These are phyloP conservation scores for Fusarium coicis DNA, from an alignment of 2,329 filamentous ascomycete genomes.

Conservation along the genomic window DNA sequence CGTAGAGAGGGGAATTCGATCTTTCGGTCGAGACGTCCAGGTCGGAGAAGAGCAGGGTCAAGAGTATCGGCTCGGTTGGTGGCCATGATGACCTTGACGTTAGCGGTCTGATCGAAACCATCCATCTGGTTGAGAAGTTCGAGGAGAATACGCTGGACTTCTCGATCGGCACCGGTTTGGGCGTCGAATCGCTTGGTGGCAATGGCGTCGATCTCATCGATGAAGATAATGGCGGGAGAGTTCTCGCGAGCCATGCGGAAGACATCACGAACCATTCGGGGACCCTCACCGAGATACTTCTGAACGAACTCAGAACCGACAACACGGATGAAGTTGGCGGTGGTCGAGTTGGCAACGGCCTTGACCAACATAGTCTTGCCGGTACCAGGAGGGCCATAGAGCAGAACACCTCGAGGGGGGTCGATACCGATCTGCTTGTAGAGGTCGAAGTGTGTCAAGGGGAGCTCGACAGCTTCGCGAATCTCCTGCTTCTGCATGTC, in stretches of 20 bases:
- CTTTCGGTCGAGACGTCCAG: conserved; percentile 95
- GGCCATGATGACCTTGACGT: conserved; percentile 99
- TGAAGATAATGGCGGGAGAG: conserved; percentile 98
- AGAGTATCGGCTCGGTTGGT: conserved; percentile 98
- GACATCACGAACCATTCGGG: conserved; percentile 98
- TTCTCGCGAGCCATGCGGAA: conserved; percentile 99
- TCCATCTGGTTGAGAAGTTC: conserved; percentile 99
- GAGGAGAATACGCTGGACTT: conserved; percentile 97
- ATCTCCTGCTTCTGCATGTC: conserved; percentile 99
- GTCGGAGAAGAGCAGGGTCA: conserved; percentile 92
- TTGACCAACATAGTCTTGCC: conserved; percentile 99
- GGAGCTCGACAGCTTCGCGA: conserved; percentile 94
- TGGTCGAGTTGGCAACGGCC: conserved; percentile 97
- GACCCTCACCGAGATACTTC: conserved; percentile 97
- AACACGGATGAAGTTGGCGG: conserved; percentile 97
- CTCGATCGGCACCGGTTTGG: conserved; percentile 96
- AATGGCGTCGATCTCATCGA: conserved; percentile 98
- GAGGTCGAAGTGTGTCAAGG: conserved; percentile 95
- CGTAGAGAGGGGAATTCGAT: conserved; percentile 98
- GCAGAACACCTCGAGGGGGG: conserved; percentile 92
- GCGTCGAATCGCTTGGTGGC: conserved; percentile 99
- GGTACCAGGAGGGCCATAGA: conserved; percentile 95
- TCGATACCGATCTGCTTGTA: conserved; percentile 99
- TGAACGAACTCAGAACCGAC: conserved; percentile 99
- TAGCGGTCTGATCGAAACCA: conserved; percentile 97